Evolutionary conservation across 768 basidiomycete genomes (phyloP).

Genomic region (Mycena galericulata): DNA sequence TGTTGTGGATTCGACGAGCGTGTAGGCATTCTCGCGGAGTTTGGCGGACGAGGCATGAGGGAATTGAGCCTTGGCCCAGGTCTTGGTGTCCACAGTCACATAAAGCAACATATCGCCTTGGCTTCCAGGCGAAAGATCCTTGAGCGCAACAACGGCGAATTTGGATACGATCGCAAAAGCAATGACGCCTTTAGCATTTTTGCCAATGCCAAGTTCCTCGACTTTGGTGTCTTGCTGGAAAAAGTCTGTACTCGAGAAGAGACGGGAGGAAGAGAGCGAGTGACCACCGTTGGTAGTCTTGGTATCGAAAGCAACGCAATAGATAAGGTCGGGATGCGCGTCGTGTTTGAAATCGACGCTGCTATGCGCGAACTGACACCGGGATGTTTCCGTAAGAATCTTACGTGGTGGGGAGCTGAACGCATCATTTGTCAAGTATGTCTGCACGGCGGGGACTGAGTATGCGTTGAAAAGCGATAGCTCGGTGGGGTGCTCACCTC

Average conservation of each 20-base stretch:
- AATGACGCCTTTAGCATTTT: constrained; percentile 88
- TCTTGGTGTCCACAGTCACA: constrained; percentile 84
- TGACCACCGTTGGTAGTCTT: constrained; percentile 60
- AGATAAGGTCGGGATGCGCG: constrained; percentile 81
- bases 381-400: constrained; percentile 77
- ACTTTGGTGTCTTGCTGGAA: constrained; percentile 73
- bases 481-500: constrained; percentile 70
- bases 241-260: constrained; percentile 90
- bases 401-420: constrained; percentile 71
- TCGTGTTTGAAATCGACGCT: constrained; percentile 85
- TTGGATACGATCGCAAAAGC: constrained; percentile 95
- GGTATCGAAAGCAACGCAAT: constrained; percentile 90
- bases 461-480: background rate
- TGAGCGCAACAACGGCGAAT: constrained; percentile 91
- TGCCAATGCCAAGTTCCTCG: constrained; percentile 89
- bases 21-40: constrained; percentile 93
- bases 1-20: constrained; percentile 92
- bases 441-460: constrained; percentile 58
- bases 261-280: constrained; percentile 69
- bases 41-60: constrained; percentile 87
- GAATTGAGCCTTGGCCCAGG: constrained; percentile 92
- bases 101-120: constrained; percentile 86
- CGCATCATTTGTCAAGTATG: constrained; percentile 89
- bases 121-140: constrained; percentile 67
- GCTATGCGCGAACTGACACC: constrained; percentile 92